Percentiles rank a stretch among this genome's conserved stretches.
Evolutionary conservation across 805 yeast genomes (phyloP).

Genomic region (Vanderwaltozyma tropicalis): DNA sequence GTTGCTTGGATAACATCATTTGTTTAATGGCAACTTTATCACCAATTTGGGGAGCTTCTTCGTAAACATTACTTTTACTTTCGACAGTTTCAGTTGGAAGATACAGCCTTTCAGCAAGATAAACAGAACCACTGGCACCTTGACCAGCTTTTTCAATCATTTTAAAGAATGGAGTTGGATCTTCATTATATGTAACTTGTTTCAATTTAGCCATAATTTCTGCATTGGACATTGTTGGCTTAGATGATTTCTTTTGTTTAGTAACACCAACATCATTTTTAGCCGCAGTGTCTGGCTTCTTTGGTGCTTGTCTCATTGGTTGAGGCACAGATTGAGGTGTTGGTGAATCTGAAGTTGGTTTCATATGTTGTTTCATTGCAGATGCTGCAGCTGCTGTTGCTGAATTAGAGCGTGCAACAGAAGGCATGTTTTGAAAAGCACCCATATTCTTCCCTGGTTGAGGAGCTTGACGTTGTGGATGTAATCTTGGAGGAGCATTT

Average conservation of each 20-base stretch:
- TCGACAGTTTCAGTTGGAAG: slow-evolving; percentile 20
- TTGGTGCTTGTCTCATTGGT: slow-evolving; percentile 25
- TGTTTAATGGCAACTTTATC: slow-evolving; percentile 89
- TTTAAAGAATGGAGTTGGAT: slow-evolving; percentile 76
- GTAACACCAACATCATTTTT: slow-evolving; percentile 25
- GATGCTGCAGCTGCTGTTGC: slow-evolving; percentile 30
- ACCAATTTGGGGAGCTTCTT: slow-evolving; percentile 31
- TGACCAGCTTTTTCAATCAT: slow-evolving; percentile 86
- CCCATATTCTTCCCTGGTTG: slow-evolving; percentile 9
- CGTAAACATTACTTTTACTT: slow-evolving; percentile 7
- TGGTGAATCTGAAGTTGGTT: slow-evolving; percentile 4
- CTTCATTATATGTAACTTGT: slow-evolving; percentile 70
- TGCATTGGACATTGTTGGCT: slow-evolving; percentile 66
- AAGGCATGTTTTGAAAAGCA: background rate
- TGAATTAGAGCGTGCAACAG: slow-evolving; percentile 10
- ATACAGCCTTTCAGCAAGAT: slow-evolving; percentile 59
- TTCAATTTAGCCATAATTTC: slow-evolving; percentile 75
- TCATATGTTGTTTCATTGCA: slow-evolving; percentile 15
- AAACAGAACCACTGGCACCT: slow-evolving; percentile 97
- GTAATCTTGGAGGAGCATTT: slow-evolving; percentile 13
- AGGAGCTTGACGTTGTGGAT: slow-evolving; percentile 21
- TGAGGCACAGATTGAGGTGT: slow-evolving; percentile 14
- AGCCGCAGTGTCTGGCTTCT: slow-evolving; percentile 17
- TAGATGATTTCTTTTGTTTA: slow-evolving; percentile 39
- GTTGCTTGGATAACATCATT: slow-evolving; percentile 85